Evolutionary conservation across 352 stramenopile species (phyloP).

Genomic region (Globisporangium takayamanum): DNA sequence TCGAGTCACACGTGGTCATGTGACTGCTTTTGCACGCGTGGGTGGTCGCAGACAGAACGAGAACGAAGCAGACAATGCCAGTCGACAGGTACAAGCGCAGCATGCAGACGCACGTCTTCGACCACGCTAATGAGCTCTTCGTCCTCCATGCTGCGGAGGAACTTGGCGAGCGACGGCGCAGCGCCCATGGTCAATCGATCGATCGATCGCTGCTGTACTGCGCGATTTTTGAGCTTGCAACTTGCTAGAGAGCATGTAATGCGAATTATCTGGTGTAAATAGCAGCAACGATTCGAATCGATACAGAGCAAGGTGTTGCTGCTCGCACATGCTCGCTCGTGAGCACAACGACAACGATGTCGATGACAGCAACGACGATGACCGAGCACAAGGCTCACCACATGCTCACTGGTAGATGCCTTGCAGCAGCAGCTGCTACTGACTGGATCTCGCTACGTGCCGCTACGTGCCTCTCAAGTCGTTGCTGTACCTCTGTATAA

Average conservation of each 20-base stretch:
- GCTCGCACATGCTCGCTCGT: too few species aligned
- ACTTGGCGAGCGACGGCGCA: conserved; percentile 43
- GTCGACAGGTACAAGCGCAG: background rate
- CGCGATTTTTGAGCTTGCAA: background rate
- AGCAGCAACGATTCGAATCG: too few species aligned
- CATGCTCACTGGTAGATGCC: too few species aligned
- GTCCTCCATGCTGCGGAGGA: conserved; percentile 55
- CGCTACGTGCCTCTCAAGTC: too few species aligned
- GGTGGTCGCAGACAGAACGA: background rate
- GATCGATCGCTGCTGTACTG: background rate
- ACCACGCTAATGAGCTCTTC: conserved; percentile 42
- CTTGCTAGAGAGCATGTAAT: background rate
- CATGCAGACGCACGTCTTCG: conserved; percentile 27
- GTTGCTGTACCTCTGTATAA: too few species aligned
- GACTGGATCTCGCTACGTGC: too few species aligned
- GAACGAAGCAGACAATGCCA: background rate
- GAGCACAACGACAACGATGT: too few species aligned
- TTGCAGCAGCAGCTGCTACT: too few species aligned
- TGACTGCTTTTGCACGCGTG: background rate
- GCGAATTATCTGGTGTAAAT: too few species aligned
- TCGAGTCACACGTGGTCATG: background rate
- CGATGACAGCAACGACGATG: too few species aligned
- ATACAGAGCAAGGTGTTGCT: too few species aligned
- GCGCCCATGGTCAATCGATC: conserved; percentile 23
- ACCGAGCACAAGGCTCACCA: too few species aligned